Evolutionary conservation across 495 filamentous ascomycete species (phyloP).

Genomic region (Bombardia bombarda): DNA sequence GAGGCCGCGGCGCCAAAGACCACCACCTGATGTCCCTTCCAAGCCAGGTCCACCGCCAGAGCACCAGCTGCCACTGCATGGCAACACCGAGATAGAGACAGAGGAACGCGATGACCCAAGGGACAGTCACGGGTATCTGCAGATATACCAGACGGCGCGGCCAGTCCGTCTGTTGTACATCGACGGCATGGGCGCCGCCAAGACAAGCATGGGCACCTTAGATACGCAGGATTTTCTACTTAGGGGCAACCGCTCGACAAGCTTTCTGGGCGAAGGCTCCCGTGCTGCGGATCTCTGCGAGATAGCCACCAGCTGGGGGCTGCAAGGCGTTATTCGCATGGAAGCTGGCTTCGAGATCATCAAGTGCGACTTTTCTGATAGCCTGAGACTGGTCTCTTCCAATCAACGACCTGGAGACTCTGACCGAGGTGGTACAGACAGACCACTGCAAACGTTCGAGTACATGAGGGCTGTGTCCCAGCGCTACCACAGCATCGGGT

Average conservation of each 20-base stretch:
- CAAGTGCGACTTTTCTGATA: constrained; percentile 48
- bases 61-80: neutral
- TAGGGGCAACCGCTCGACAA: constrained; percentile 9
- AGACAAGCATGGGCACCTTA: constrained; percentile 49
- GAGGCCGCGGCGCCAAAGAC: constrained; percentile 2
- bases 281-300: constrained; percentile 45
- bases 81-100: neutral
- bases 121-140: constrained; percentile 39
- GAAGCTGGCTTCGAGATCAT: constrained; percentile 66
- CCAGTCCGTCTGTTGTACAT: constrained; percentile 51
- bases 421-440: neutral
- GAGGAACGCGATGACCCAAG: neutral
- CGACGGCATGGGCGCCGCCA: constrained; percentile 54
- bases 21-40: too few relatives aligned
- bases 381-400: constrained; percentile 14
- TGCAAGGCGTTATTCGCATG: constrained; percentile 59
- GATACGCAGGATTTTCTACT: constrained; percentile 53
- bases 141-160: constrained; percentile 42
- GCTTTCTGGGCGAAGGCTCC: constrained; percentile 23
- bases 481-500: constrained; percentile 54
- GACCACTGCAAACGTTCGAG: constrained; percentile 20
- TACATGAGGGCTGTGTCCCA: constrained; percentile 36
- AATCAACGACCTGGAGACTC: constrained; percentile 4
- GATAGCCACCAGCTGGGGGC: constrained; percentile 40
- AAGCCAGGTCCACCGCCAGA: neutral